These are phyloP conservation scores for Aspergillus novofumigatus DNA, from an alignment of 2,329 filamentous ascomycete species.

Conservation along the genomic window DNA sequence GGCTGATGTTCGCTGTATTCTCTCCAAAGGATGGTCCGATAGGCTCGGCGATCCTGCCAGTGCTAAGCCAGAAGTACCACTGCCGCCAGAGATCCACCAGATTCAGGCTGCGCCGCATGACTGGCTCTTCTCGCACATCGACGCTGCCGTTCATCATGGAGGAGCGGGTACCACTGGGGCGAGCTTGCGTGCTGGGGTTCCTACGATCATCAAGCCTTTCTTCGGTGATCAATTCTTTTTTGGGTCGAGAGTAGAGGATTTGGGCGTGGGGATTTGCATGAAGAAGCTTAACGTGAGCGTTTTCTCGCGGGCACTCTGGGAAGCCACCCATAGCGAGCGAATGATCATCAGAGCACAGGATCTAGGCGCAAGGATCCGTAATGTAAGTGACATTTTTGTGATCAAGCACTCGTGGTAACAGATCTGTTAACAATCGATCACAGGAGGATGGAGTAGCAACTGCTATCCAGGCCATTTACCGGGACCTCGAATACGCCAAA, in stretches of 20 bases:
- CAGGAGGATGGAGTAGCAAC: constrained; percentile 87
- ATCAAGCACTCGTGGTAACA: not conserved
- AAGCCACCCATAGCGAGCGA: constrained; percentile 80
- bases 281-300: constrained; percentile 84
- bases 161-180: constrained; percentile 94
- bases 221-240: constrained; percentile 99
- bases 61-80: constrained; percentile 60
- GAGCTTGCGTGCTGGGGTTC: constrained; percentile 82
- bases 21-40: constrained; percentile 97
- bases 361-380: constrained; percentile 81
- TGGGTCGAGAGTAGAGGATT: constrained; percentile 79
- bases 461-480: constrained; percentile 89
- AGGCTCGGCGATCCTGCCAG: constrained; percentile 60
- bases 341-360: constrained; percentile 84
- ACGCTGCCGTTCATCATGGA: constrained; percentile 91
- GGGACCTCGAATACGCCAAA: constrained; percentile 89
- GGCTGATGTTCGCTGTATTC: constrained; percentile 87
- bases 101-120: constrained; percentile 93
- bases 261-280: constrained; percentile 86
- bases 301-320: constrained; percentile 84
- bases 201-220: constrained; percentile 93
- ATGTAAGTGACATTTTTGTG: constrained; percentile 51
- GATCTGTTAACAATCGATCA: constrained; percentile 21
- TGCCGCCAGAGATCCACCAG: constrained; percentile 76
- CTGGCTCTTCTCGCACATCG: constrained; percentile 92